These are phyloP conservation scores for Aspergillus brasiliensis DNA, from an alignment of 2,329 filamentous ascomycete species.

Conservation along the genomic window DNA sequence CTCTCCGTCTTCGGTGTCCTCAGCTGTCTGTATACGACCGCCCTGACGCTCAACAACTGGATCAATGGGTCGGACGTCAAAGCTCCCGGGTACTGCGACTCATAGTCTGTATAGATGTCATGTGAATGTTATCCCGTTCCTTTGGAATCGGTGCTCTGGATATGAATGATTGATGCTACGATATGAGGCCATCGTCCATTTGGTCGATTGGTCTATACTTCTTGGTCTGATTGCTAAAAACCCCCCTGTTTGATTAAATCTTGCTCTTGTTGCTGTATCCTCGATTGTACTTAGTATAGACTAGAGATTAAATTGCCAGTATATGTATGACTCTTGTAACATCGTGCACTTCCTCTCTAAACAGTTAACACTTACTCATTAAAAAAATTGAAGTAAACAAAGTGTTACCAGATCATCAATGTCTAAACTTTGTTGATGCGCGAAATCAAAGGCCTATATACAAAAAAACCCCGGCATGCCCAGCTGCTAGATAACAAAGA, in stretches of 20 bases:
- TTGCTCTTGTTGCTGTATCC: neutral
- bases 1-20: constrained; percentile 81
- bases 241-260: neutral
- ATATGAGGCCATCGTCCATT: constrained; percentile 6
- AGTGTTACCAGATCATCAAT: neutral
- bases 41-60: constrained; percentile 86
- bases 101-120: constrained; percentile 17
- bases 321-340: neutral
- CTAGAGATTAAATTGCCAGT: constrained; percentile 8
- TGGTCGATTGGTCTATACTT: neutral
- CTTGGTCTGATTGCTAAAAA: neutral
- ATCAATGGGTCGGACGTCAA: constrained; percentile 59
- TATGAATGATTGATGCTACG: constrained; percentile 15
- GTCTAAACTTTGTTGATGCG: neutral
- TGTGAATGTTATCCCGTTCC: neutral
- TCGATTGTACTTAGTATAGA: neutral
- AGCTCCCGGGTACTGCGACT: constrained; percentile 66
- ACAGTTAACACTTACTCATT: neutral
- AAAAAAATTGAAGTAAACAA: neutral
- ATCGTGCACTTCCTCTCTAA: neutral
- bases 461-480: constrained; percentile 7
- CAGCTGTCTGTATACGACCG: constrained; percentile 91
- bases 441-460: constrained; percentile 1
- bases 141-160: constrained; percentile 1
- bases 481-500: constrained; percentile 1